Conservation (phyloP, 148 eudicot species). For the Limonium bicolor region DNA sequence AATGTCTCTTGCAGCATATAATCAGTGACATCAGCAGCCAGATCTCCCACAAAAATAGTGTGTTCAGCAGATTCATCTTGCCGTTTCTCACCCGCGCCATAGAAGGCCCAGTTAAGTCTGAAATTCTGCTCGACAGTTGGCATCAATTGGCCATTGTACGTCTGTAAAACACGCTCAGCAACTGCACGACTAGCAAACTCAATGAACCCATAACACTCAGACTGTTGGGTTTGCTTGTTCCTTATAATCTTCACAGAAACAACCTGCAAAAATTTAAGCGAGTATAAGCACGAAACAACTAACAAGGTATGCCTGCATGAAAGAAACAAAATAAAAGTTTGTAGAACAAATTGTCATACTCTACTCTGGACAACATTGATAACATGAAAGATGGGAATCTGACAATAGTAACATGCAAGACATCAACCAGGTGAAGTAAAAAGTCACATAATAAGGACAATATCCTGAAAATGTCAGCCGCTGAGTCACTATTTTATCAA, state of each 20-base stretch:
- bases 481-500: too few species aligned
- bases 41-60: slow-evolving; percentile 88
- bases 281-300: not conserved
- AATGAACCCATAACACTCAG: slow-evolving; percentile 86
- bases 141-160: slow-evolving; percentile 63
- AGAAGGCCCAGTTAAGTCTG: slow-evolving; percentile 85
- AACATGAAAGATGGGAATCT: not conserved
- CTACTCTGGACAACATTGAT: too few species aligned
- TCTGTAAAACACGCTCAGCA: slow-evolving; percentile 64
- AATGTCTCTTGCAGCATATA: slow-evolving; percentile 74
- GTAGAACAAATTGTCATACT: too few species aligned
- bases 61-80: slow-evolving; percentile 50
- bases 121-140: slow-evolving; percentile 63
- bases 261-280: slow-evolving; percentile 27
- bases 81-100: slow-evolving; percentile 79
- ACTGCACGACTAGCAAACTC: slow-evolving; percentile 62
- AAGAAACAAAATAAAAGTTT: not conserved
- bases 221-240: slow-evolving; percentile 58
- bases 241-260: slow-evolving; percentile 60
- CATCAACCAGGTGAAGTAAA: too few species aligned
- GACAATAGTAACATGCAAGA: not conserved
- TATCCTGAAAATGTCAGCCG: too few species aligned
- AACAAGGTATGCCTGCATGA: not conserved
- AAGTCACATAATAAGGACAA: not conserved
- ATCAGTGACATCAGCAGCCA: slow-evolving; percentile 89